Percentiles rank a stretch among this genome's conserved stretches.
These are phyloP conservation scores for Aquilaria malaccensis DNA, from an alignment of 345 rosid species.

Conservation along the genomic window DNA sequence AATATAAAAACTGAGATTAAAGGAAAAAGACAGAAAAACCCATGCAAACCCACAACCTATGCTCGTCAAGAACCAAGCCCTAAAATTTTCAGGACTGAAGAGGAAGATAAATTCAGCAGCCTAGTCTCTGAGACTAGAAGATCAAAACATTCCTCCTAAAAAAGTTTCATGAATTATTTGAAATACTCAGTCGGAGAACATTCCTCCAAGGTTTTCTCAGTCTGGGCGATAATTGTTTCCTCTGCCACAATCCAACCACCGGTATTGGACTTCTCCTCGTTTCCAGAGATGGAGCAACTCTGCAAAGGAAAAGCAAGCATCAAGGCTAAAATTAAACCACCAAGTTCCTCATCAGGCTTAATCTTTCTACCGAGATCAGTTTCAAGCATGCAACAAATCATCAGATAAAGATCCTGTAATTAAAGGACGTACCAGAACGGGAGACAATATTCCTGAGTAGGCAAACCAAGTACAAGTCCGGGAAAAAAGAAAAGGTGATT, in stretches of 20 bases:
- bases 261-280: conserved; percentile 10
- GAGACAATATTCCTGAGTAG: not conserved
- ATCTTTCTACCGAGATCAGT: not conserved
- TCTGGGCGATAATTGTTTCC: conserved; percentile 51
- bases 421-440: not conserved
- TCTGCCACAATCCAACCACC: conserved; percentile 52
- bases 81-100: too few relatives aligned
- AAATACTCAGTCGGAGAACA: conserved; percentile 27
- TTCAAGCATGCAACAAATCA: not conserved
- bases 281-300: conserved; percentile 42
- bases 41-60: too few relatives aligned
- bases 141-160: not conserved
- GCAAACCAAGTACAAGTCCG: not conserved
- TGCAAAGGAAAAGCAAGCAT: conserved; percentile 24
- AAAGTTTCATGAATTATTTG: conserved; percentile 20
- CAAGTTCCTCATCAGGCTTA: not conserved
- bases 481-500: not conserved
- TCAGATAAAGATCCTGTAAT: not conserved
- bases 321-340: not conserved
- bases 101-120: too few relatives aligned
- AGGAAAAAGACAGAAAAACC: too few relatives aligned
- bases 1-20: too few relatives aligned
- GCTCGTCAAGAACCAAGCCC: too few relatives aligned
- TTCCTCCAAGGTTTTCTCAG: conserved; percentile 38
- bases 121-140: too few relatives aligned